Percentiles rank a stretch among this genome's conserved stretches.
Evolutionary conservation across 768 basidiomycete genomes (phyloP).

Genomic region (Lentinula sp.): DNA sequence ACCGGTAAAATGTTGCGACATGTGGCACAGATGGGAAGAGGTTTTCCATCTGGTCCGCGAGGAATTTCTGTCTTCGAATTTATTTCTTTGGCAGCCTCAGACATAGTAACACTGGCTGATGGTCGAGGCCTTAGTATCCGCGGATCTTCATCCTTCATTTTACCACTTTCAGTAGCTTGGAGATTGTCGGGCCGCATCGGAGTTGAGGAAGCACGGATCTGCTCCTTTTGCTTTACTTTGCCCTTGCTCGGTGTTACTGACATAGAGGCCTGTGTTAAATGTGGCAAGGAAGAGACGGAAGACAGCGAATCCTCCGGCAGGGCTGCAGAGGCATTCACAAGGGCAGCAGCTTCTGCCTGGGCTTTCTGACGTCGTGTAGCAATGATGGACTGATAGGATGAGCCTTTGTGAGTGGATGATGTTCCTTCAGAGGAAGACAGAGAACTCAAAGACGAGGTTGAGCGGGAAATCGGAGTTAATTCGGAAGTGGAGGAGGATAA

Average conservation of each 20-base stretch:
- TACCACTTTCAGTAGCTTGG: conserved; percentile 25
- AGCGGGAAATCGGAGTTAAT: conserved; percentile 17
- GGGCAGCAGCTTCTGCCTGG: conserved; percentile 12
- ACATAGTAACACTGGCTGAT: conserved; percentile 24
- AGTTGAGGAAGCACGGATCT: neutral
- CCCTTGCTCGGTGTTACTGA: conserved; percentile 3
- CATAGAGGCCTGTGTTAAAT: neutral
- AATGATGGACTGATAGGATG: conserved; percentile 51
- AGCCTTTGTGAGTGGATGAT: conserved; percentile 25
- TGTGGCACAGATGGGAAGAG: conserved; percentile 64
- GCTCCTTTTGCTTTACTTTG: conserved; percentile 5
- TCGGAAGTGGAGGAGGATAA: neutral
- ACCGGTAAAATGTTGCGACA: conserved; percentile 69
- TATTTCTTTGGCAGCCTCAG: conserved; percentile 31
- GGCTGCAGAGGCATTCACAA: conserved; percentile 26
- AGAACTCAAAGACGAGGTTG: conserved; percentile 36
- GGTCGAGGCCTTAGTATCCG: conserved; percentile 47
- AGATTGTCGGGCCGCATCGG: conserved; percentile 16
- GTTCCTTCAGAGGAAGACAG: conserved; percentile 27
- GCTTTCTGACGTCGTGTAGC: conserved; percentile 55
- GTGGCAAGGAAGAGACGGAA: conserved; percentile 12
- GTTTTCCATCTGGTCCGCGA: conserved; percentile 59
- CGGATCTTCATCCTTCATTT: conserved; percentile 47
- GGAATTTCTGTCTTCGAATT: conserved; percentile 35
- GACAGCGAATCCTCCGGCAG: conserved; percentile 36